Base-by-base conservation (phyloP, 176 grass and related monocot genomes). In the Paspalum vaginatum region DNA sequence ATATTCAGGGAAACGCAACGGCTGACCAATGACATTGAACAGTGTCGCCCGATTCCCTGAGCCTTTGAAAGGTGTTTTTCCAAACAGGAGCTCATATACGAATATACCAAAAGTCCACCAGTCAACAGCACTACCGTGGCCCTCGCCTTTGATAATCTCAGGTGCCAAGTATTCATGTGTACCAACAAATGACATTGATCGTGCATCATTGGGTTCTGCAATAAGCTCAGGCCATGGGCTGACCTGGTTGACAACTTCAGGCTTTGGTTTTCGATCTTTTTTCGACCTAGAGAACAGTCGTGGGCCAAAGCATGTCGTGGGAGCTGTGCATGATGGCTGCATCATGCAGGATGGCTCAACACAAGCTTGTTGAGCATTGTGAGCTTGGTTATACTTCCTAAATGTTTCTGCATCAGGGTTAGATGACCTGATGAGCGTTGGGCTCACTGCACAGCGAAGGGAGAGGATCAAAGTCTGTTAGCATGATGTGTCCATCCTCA, bases 81-180 rank as follows among this genome's bases (percentile, higher is more conserved):
- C 94, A n/a, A 94, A 97, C 26, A 97, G 84, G 61, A 97, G 94
- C 85, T 94, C 94, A 16, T 97, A 90, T 70, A 97, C 70, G 82
- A 97, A 94, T 56, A 97, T 92, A 54, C 94, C 94, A 48, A 94
- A 94, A 8, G 91, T 97, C 94, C 94, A 97, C 94, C 94, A 97
- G 51, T 97, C 94, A 48, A 97, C 94, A 8, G 91, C 94, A n/a
- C 94, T 94, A 2, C 94, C 94, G 6, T 97, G 94, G 15, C 94
- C 94, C 68, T 97, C 94, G 9, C 91, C 94, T 74, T 97, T 94
- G 85, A 97, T 90, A 70, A 97, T 97, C 72, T 97, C 94, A 7
- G 94, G 94, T 18, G 94, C 94, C 76, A 97, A 83, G 79, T 97
- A 94, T 40, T 97, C 91, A n/a, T 97, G 94, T 15, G 94, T 97